Evolutionary conservation across 495 filamentous ascomycete genomes (phyloP).

Genomic region (Daldinia decipiens): DNA sequence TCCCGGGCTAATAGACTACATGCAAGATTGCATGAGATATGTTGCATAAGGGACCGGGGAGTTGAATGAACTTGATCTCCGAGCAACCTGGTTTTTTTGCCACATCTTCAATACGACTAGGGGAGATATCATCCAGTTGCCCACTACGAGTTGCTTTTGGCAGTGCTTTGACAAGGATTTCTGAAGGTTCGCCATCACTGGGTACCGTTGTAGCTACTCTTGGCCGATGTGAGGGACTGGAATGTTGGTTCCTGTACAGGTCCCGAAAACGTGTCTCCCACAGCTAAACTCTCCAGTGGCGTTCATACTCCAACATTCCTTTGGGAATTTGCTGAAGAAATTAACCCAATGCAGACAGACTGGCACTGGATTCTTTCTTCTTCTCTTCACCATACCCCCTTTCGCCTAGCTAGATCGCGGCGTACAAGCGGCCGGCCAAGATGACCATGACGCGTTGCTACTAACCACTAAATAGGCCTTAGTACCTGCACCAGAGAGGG

Average conservation of each 20-base stretch:
- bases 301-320: conserved; percentile 43
- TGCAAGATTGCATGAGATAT: conserved; percentile 36
- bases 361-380: conserved; percentile 32
- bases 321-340: conserved; percentile 28
- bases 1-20: conserved; percentile 14
- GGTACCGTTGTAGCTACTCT: conserved; percentile 15
- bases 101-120: conserved; percentile 14
- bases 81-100: conserved; percentile 21
- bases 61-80: conserved; percentile 19
- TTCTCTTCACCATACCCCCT: conserved; percentile 22
- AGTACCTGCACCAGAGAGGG: not conserved
- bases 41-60: conserved; percentile 24
- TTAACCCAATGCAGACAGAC: conserved; percentile 49
- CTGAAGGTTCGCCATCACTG: conserved; percentile 15
- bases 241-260: conserved; percentile 42
- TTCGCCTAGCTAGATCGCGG: conserved; percentile 28
- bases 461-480: not conserved
- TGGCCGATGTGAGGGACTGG: conserved; percentile 33
- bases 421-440: conserved; percentile 8
- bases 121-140: conserved; percentile 10
- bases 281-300: conserved; percentile 38
- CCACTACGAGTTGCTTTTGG: conserved; percentile 4
- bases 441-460: conserved; percentile 8
- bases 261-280: conserved; percentile 45
- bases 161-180: conserved; percentile 14